Evolutionary conservation across 176 grass and related monocot species (phyloP), one percentile per base, ranked within the genome.

Genomic region (Oryza coarctata): DNA sequence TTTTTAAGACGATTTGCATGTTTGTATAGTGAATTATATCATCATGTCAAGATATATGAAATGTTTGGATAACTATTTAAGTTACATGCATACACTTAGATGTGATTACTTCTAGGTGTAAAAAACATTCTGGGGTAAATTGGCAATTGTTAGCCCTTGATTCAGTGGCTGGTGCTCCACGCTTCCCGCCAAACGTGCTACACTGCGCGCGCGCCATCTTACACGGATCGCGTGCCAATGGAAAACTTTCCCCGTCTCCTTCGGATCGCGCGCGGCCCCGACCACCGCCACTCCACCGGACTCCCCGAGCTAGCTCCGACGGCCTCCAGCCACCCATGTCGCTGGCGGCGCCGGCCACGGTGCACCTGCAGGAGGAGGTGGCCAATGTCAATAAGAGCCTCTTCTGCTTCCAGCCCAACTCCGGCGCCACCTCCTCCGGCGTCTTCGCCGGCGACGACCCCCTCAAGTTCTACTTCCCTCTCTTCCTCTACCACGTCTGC

Each of bases 371-470:
- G 25, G 70, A 13, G 25, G 75, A 38, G 55, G 33, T n/a, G 65
- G 27, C n/a, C 35, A 47, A 8, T 15, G 74, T 67, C 22, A 65
- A 70, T 40, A 18, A 11, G 75, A 74, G 80, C 65, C 62, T 81
- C 75, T 83, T 88, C 78, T 97, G 91, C 85, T 89, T 89, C 85
- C 33, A 73, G 6, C 40, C 61, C 67, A 50, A 33, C n/a, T 26
- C 55, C 73, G 65, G 43, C 70, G 86, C 89, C 76, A 94, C 86
- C 25, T 97, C 94, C 45, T 55, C 87, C 3, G 94, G 94, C 23
- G 12, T 93, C 39, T 97, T 90, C 80, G 41, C 90, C 40, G 94
- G 91, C 83, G 94, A 97, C 57, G 88, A 94, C 77, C 91, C 94
- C 12, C 84, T 97, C 79, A 84, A 94, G 73, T 97, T 89, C 83